Evolutionary conservation across 352 stramenopile genomes (phyloP), one percentile per base, ranked within the genome.

Genomic region (Thalassiosira mediterranea): DNA sequence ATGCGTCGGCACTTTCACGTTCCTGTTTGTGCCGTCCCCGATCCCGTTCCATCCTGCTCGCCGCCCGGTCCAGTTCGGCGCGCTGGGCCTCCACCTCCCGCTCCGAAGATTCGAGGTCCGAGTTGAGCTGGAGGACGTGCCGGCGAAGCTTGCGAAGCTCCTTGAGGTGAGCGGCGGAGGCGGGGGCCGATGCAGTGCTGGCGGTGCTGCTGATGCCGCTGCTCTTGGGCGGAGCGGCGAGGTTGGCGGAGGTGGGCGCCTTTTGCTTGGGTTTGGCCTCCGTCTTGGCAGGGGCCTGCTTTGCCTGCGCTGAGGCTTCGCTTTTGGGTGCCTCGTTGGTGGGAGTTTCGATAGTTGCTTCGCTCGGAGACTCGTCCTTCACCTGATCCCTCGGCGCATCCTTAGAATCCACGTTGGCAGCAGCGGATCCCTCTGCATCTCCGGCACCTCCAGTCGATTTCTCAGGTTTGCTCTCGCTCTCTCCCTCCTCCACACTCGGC

Each of bases 61-160:
- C 87, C 17, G 87, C 87, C 19, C 76, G 47, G 21, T 77, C 52
- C 2, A 92, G 57, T 80, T 92, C 87, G 38, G 76, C 37, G n/a
- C 76, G 63, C 58, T 90, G 87, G 0, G 87, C 87, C 53, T 83
- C 65, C 11, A 92, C 77, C 77, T 92, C 87, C 2, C 52, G 19
- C 48, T 91, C 76, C 11, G 79, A 72, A 5, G 79, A 66, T 51
- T 88, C 59, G 15, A 92, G 63, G 64, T 88, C 60, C 7, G 72
- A 71, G 44, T 87, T 80, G 7, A 91, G 61, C 17, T 72, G 52
- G 19, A 81, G 51, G n/a, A 87, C 61, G 60, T 84, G 67, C 48
- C 85, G 85, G 26, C 80, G 49, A 3, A 89, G 57, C 31, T 84
- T 66, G 46, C 75, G 57, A 1, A 79, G 66, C 65, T 90, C 61